Conservation (phyloP, 257 asterid species). For the Solanum gracilifrons region DNA sequence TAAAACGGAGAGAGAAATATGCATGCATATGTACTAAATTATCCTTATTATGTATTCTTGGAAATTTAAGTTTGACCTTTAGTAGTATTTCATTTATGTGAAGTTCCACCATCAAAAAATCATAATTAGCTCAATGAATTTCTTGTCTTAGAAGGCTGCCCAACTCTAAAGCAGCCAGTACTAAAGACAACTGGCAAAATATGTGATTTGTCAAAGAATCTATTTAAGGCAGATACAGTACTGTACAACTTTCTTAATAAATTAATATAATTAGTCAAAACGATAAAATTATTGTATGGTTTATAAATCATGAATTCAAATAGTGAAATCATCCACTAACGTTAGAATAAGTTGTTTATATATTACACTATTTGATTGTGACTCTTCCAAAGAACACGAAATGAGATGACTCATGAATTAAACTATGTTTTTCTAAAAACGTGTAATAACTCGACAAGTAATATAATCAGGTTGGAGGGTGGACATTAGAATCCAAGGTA, state of each 20-base stretch:
- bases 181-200: background rate
- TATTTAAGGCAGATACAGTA: no score
- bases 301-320: background rate
- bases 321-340: background rate
- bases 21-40: background rate
- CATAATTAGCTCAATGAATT: background rate
- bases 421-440: no score
- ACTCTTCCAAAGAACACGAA: accelerated
- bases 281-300: background rate
- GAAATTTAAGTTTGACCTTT: background rate
- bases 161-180: background rate
- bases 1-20: background rate
- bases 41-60: background rate
- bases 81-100: background rate
- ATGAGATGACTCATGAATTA: background rate
- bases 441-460: no score
- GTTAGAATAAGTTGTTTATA: no score
- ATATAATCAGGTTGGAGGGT: no score
- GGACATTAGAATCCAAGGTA: no score
- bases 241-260: background rate
- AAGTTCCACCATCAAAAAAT: background rate
- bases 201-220: background rate
- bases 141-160: background rate
- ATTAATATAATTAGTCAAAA: background rate
- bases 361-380: background rate